Percentiles rank a stretch among this genome's conserved stretches.
Conservation (phyloP, 2,329 filamentous ascomycete species). For the Biscogniauxia mediterranea region DNA sequence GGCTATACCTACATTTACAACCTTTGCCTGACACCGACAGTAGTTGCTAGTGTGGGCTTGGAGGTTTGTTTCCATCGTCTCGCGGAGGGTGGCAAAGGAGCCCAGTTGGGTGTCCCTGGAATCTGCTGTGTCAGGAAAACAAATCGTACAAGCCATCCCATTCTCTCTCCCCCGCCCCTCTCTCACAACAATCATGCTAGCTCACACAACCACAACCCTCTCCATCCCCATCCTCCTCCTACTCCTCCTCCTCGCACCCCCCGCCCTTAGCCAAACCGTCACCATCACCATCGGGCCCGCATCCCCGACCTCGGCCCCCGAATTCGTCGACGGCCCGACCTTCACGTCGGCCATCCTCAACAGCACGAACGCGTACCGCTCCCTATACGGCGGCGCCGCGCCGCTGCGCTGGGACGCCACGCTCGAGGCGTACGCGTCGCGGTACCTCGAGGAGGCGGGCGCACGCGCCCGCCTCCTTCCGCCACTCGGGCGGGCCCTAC, state of each 20-base stretch:
- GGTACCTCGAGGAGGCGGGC: constrained; percentile 45
- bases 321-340: constrained; percentile 33
- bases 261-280: constrained; percentile 14
- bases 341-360: constrained; percentile 59
- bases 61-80: too few relatives aligned
- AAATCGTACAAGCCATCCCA: too few relatives aligned
- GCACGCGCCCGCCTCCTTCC: too few relatives aligned
- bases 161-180: too few relatives aligned
- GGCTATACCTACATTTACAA: too few relatives aligned
- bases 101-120: too few relatives aligned
- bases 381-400: constrained; percentile 59
- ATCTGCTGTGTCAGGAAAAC: too few relatives aligned
- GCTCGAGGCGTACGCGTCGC: constrained; percentile 50
- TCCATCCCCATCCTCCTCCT: too few relatives aligned
- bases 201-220: background rate
- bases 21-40: too few relatives aligned
- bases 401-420: constrained; percentile 64
- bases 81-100: too few relatives aligned
- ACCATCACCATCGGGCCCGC: constrained; percentile 25
- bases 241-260: constrained; percentile 8
- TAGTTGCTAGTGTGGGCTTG: too few relatives aligned
- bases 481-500: constrained; percentile 60
- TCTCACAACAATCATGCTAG: background rate
- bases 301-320: constrained; percentile 26
- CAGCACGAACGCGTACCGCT: constrained; percentile 65